These are phyloP conservation scores for Camellia sinensis DNA, from an alignment of 148 eudicot genomes.

Conservation along the genomic window DNA sequence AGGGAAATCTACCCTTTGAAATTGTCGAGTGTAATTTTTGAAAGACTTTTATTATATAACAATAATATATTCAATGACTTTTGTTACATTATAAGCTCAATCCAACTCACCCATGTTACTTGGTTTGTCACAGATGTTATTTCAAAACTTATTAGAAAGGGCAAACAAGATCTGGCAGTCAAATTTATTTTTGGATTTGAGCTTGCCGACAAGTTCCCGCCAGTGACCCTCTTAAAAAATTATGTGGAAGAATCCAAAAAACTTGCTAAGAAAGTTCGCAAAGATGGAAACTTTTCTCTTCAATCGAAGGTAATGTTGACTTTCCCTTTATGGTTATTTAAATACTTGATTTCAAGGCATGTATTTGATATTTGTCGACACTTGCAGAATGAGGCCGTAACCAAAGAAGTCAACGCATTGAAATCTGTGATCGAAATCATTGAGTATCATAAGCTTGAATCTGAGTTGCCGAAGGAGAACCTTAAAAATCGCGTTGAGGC, in stretches of 20 bases:
- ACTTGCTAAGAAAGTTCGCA: slow-evolving; percentile 19
- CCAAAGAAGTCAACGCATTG: slow-evolving; percentile 33
- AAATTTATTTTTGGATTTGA: slow-evolving; percentile 32
- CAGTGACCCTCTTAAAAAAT: slow-evolving; percentile 35
- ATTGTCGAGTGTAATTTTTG: background rate
- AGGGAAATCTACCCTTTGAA: no score
- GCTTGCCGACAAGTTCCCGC: slow-evolving; percentile 39
- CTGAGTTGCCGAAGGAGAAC: slow-evolving; percentile 31
- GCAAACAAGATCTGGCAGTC: slow-evolving; percentile 32
- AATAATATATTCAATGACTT: background rate
- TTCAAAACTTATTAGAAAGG: slow-evolving; percentile 28
- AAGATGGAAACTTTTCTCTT: slow-evolving; percentile 20
- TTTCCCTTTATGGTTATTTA: background rate
- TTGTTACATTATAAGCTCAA: background rate
- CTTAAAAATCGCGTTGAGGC: slow-evolving; percentile 24
- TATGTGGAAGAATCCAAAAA: slow-evolving; percentile 26
- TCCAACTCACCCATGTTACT: background rate
- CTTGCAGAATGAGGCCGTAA: slow-evolving; percentile 28
- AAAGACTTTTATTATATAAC: background rate
- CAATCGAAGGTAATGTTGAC: slow-evolving; percentile 23
- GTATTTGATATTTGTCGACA: background rate
- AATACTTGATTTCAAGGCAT: background rate
- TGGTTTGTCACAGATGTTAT: slow-evolving; percentile 27
- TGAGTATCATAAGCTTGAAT: slow-evolving; percentile 30
- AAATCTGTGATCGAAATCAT: slow-evolving; percentile 34